Base-by-base conservation (phyloP, 2,329 filamentous ascomycete genomes). In the Nigrograna mackinnonii region DNA sequence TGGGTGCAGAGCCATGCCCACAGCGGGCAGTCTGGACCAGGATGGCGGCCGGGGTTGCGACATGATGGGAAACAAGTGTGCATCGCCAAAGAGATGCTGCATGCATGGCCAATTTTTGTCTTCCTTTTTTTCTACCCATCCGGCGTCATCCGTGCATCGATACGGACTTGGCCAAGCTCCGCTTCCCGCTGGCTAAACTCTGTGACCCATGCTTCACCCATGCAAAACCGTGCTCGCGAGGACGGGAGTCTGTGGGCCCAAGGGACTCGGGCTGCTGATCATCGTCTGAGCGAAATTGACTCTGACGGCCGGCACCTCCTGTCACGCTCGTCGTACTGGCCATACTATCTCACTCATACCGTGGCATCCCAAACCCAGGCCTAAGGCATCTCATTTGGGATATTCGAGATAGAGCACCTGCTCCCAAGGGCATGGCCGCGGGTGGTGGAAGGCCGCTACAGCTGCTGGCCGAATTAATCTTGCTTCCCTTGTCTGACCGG, bases 141-240 rank as follows among this genome's bases (percentile, higher is more conserved):
- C 55, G 58, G 46, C 55, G 54, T 62, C 57, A 64, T 64, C 62
- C 60, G 59, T 64, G 59, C 64, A 54, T 43, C 24, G 40, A 51
- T 46, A 55, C 50, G 44, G 50, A 39, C 44, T 45, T n/a, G 48
- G 50, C 55, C 55, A 60, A 59, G 58, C 46, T 54, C 46, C 45
- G 57, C 55, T 56, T 62, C 60, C 64, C 58, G 57, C 43, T 58
- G 64, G 49, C 57, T 60, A 62, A 62, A 63, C 43, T 44, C 38
- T 47, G 36, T 46, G 34, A 41, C 43, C 37, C 46, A 41, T 40
- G 44, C 38, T 50, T 33, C 24, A 28, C 11, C 20, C 24, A 36
- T 4, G 17, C 17, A n/a, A n/a, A n/a, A n/a, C 31, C 18, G 30
- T n/a, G 32, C 22, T 21, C 14, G 11, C 53, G 56, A 47, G 49